phyloP scores from a whole-genome alignment of 305 asterid species.

The Withania somnifera region DNA sequence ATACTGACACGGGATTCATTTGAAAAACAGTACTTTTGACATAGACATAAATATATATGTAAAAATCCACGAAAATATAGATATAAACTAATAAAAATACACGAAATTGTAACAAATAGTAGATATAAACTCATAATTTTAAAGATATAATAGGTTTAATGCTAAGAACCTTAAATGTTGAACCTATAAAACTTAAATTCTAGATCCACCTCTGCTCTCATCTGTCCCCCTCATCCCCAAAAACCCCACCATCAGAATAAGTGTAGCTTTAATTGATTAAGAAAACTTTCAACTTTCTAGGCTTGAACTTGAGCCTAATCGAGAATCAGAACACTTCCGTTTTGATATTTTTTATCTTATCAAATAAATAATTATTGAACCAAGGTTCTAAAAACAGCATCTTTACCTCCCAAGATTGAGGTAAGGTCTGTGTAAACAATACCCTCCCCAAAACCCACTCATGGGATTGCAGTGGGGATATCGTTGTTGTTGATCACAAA shows the following conservation, averaged over 20 bases:
- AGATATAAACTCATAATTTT: not conserved
- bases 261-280: not conserved
- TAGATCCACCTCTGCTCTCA: not conserved
- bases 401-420: too few species aligned
- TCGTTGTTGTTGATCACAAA: too few species aligned
- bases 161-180: not conserved
- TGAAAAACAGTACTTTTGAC: not conserved
- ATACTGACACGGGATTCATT: not conserved
- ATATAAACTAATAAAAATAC: not conserved
- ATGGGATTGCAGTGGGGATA: too few species aligned
- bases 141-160: not conserved
- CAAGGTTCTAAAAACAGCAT: too few species aligned
- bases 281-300: not conserved
- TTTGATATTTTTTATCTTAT: not conserved
- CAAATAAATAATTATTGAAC: not conserved
- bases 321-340: not conserved
- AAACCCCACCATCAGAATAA: not conserved
- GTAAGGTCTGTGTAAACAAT: too few species aligned
- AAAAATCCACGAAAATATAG: not conserved
- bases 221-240: not conserved
- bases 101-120: not conserved
- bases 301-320: not conserved
- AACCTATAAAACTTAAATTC: not conserved
- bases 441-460: too few species aligned
- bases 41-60: not conserved